Percentiles rank a stretch among this genome's conserved stretches.
Evolutionary conservation across 2,329 filamentous ascomycete genomes (phyloP).

Genomic region (Botryotinia calthae): DNA sequence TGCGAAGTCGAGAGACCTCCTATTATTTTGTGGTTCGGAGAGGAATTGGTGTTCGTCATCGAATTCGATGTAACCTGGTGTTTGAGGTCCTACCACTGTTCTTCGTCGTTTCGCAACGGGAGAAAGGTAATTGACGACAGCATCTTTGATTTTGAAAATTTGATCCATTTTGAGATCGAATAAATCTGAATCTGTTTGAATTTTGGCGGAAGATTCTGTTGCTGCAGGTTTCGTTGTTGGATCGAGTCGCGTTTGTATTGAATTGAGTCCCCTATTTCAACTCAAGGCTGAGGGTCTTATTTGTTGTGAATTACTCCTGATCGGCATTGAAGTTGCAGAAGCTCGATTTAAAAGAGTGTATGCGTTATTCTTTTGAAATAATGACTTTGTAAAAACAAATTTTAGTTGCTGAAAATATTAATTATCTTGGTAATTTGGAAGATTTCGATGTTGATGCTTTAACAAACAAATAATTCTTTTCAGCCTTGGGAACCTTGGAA

Average conservation of each 20-base stretch:
- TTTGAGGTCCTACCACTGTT: slow-evolving; percentile 32
- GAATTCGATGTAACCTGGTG: slow-evolving; percentile 22
- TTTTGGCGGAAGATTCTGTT: neutral
- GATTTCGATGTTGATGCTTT: neutral
- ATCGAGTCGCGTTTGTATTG: neutral
- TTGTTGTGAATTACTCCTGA: neutral
- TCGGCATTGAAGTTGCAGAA: neutral
- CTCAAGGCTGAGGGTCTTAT: slow-evolving; percentile 15
- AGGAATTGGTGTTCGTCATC: slow-evolving; percentile 23
- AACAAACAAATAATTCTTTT: neutral
- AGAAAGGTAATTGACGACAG: slow-evolving; percentile 34
- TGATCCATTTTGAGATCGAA: slow-evolving; percentile 30
- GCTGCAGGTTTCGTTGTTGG: neutral
- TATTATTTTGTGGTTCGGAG: slow-evolving; percentile 26
- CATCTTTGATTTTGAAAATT: slow-evolving; percentile 34
- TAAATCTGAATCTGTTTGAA: neutral
- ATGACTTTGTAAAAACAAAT: neutral
- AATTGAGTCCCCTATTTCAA: slow-evolving; percentile 8
- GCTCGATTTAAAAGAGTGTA: neutral
- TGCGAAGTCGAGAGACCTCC: slow-evolving; percentile 23
- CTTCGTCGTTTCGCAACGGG: slow-evolving; percentile 37
- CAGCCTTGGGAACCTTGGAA: slow-evolving; percentile 14
- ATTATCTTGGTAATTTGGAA: neutral
- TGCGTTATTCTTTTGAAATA: neutral
- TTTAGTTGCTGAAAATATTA: neutral